phyloP scores from a whole-genome alignment of 257 asterid species.

The Sherardia arvensis region DNA sequence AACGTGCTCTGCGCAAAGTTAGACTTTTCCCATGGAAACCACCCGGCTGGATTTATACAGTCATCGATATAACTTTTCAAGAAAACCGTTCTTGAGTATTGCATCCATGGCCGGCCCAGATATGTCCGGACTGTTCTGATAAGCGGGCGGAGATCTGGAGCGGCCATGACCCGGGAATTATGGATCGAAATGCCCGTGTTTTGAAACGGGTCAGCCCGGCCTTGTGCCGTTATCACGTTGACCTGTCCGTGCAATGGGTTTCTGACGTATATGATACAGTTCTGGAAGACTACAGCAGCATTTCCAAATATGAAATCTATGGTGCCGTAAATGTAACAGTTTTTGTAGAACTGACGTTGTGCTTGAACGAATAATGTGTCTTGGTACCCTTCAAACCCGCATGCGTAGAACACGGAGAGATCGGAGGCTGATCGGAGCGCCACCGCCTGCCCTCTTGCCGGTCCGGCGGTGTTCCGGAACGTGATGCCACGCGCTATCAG shows the following conservation, averaged over 20 bases:
- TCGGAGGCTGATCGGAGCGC: conserved; percentile 85
- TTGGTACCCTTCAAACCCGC: conserved; percentile 80
- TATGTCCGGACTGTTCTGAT: conserved; percentile 30
- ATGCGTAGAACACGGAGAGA: conserved; percentile 67
- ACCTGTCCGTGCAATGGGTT: conserved; percentile 62
- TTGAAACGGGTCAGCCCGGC: conserved; percentile 85
- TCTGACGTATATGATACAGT: conserved; percentile 60
- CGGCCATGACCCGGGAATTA: conserved; percentile 42
- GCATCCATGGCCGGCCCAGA: conserved; percentile 80
- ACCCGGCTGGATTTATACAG: conserved; percentile 52
- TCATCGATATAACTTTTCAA: conserved; percentile 44
- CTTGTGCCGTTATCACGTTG: conserved; percentile 75
- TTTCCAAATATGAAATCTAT: conserved; percentile 84
- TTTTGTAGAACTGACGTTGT: conserved; percentile 71
- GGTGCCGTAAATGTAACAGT: conserved; percentile 63
- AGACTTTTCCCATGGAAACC: conserved; percentile 60
- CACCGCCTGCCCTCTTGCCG: conserved; percentile 61
- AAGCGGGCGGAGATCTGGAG: conserved; percentile 50
- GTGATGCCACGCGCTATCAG: conserved; percentile 83
- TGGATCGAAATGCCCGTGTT: conserved; percentile 85
- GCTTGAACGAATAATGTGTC: conserved; percentile 77
- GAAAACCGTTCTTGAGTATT: conserved; percentile 58
- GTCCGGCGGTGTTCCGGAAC: conserved; percentile 76
- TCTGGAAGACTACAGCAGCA: conserved; percentile 73
- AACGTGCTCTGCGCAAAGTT: conserved; percentile 53